phyloP scores from a whole-genome alignment of 2,329 filamentous ascomycete species.

The Lachnellula subtilissima region DNA sequence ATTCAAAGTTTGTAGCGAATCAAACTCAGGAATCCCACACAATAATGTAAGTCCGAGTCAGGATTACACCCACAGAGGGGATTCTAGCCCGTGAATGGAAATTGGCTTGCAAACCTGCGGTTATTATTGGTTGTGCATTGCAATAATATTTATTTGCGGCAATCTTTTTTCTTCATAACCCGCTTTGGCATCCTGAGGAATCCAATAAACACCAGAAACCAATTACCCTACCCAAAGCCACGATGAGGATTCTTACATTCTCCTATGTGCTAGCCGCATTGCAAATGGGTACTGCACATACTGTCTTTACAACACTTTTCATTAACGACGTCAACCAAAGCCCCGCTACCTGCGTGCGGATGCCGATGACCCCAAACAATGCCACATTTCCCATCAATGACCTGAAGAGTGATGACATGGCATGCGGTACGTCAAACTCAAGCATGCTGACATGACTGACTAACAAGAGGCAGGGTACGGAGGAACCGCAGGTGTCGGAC shows the following conservation, averaged over 20 bases:
- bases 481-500: conserved; percentile 44
- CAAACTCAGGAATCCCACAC: too few species aligned
- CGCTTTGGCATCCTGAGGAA: too few species aligned
- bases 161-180: too few species aligned
- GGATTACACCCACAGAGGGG: too few species aligned
- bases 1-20: too few species aligned
- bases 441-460: not conserved
- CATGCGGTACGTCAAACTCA: conserved; percentile 53
- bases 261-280: conserved; percentile 17
- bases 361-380: conserved; percentile 48
- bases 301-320: conserved; percentile 59
- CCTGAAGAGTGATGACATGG: conserved; percentile 58
- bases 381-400: conserved; percentile 55
- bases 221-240: not conserved
- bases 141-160: too few species aligned
- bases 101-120: too few species aligned
- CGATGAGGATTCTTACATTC: conserved; percentile 3
- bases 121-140: too few species aligned
- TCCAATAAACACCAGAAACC: too few species aligned
- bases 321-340: conserved; percentile 61
- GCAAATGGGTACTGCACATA: conserved; percentile 47
- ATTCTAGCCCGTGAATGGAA: too few species aligned
- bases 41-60: too few species aligned
- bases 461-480: conserved; percentile 36
- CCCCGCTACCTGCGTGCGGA: conserved; percentile 67